phyloP scores from a whole-genome alignment of 306 rosid genomes.

The Hippophae rhamnoides region DNA sequence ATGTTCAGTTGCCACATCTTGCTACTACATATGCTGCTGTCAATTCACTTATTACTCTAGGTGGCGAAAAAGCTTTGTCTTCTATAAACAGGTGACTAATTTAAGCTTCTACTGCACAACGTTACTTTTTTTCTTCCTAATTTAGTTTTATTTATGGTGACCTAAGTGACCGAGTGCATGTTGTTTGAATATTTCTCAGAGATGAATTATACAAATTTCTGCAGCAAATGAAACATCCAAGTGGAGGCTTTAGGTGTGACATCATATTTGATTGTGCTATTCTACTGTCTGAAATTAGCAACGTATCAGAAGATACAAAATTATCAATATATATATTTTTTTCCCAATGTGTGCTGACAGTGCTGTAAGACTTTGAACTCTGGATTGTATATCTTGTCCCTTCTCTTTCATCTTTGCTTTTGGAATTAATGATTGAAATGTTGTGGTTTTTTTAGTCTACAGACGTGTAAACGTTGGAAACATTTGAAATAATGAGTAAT shows the following conservation, averaged over 20 bases:
- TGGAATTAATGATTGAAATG: background rate
- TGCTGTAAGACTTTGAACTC: background rate
- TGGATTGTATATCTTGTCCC: background rate
- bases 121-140: constrained; percentile 12
- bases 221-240: constrained; percentile 65
- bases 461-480: background rate
- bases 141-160: background rate
- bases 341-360: no score
- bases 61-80: constrained; percentile 59
- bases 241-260: constrained; percentile 79
- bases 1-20: constrained; percentile 81
- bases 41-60: constrained; percentile 74
- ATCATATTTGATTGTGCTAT: constrained; percentile 13
- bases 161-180: constrained; percentile 22
- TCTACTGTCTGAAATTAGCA: constrained; percentile 12
- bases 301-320: background rate
- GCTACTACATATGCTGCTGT: constrained; percentile 96
- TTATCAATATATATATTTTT: background rate
- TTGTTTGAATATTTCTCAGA: constrained; percentile 35
- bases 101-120: constrained; percentile 23
- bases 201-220: constrained; percentile 49
- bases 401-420: background rate
- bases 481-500: background rate
- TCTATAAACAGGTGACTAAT: constrained; percentile 86
- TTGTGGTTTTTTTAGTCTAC: background rate